Base-by-base conservation (phyloP, 2,329 filamentous ascomycete genomes). In the Cordyceps javanica region DNA sequence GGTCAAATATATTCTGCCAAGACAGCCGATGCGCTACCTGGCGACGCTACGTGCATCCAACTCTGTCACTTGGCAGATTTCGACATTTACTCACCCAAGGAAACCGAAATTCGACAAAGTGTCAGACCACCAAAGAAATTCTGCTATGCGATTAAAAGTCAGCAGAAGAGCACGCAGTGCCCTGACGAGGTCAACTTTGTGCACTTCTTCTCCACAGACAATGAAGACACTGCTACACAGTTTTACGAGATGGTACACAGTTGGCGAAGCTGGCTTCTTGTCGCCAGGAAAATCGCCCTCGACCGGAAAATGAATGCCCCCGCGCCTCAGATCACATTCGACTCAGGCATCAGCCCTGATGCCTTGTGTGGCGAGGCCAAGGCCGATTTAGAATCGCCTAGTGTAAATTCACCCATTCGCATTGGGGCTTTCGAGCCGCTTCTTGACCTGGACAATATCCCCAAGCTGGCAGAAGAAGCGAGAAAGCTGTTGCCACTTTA, bases 181-280 rank as follows among this genome's bases (percentile, higher is more conserved):
- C 75, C 91, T 55, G 87, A 87, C 55, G 89, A 87, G 3, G 86
- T 89, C 53, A 93, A 93, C 64, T 97, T 91, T 67, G 89, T 96
- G 3, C 93, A 97, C 68, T 96, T 93, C 72, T 96, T 97, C 73
- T 87, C 85, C 59, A 90, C 88, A 2, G 90, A 90, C 45, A 90
- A 97, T 64, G 75, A 80, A 5, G 69, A 75, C 1, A 71, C 85
- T 1, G 90, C 89, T 0, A 78, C 81, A n/a, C 74, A 76, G 14
- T 96, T 93, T 73, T 86, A 88, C 66, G 77, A 81, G 16, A 79
- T 81, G 25, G 79, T 96, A 1, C 91, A 96, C 61, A 75, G 75
- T 39, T 97, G 92, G 92, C 83, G 93, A 59, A 95, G 90, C 70
- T 96, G 91, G 91, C 96, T 96, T 67, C 74, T 97, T 8, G 88